phyloP scores from a whole-genome alignment of 2,329 filamentous ascomycete species.

The Aspergillus hiratsukae region DNA sequence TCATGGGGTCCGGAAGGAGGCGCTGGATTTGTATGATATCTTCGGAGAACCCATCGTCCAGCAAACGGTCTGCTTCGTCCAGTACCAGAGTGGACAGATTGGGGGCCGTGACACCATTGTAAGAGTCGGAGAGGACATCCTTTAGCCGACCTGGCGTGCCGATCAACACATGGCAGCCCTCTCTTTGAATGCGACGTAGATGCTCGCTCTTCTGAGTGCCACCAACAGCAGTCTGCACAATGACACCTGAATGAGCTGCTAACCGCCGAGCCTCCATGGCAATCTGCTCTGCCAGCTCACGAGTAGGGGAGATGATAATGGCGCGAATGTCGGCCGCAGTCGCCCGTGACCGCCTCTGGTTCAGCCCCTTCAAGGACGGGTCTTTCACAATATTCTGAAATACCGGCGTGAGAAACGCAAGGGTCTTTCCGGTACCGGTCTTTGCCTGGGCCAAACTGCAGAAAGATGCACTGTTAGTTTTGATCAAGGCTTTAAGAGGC shows the following conservation, averaged over 20 bases:
- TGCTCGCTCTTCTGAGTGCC: constrained; percentile 73
- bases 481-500: not conserved
- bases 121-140: constrained; percentile 69
- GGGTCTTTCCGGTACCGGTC: constrained; percentile 94
- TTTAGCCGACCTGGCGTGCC: constrained; percentile 84
- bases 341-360: constrained; percentile 7
- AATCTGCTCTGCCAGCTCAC: constrained; percentile 62
- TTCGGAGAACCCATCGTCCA: constrained; percentile 64
- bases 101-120: constrained; percentile 60
- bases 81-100: constrained; percentile 57
- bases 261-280: constrained; percentile 69
- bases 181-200: constrained; percentile 61
- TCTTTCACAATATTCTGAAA: constrained; percentile 73
- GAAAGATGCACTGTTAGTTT: constrained; percentile 17
- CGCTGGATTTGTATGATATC: constrained; percentile 60
- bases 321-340: constrained; percentile 50
- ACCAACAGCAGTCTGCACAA: constrained; percentile 78
- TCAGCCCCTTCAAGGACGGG: constrained; percentile 49
- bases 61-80: constrained; percentile 64
- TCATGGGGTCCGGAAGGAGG: constrained; percentile 57
- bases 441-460: constrained; percentile 83
- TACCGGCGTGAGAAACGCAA: constrained; percentile 84
- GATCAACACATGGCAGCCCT: constrained; percentile 85
- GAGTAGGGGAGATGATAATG: constrained; percentile 59
- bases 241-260: constrained; percentile 59